A percentile compares a stretch with the other conserved stretches of the same genome.
Evolutionary conservation across 495 filamentous ascomycete species (phyloP).

Genomic region (Astrothelium macrocarpum): DNA sequence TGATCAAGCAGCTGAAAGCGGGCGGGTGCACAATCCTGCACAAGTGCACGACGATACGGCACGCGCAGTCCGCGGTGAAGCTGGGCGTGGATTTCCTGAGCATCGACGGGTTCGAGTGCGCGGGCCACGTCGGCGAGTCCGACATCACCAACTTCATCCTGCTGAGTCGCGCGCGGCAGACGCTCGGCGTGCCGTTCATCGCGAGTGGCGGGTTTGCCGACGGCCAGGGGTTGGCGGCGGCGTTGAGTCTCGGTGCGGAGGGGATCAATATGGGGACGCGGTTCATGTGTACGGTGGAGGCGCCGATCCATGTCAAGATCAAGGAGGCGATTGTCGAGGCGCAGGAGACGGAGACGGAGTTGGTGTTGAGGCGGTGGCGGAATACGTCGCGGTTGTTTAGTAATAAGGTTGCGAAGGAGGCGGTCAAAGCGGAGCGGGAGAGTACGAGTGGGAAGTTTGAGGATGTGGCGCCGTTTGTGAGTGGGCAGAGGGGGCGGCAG

Average conservation of each 20-base stretch:
- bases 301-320: conserved; percentile 85
- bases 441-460: conserved; percentile 81
- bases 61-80: conserved; percentile 85
- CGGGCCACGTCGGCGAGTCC: conserved; percentile 87
- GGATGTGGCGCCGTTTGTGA: conserved; percentile 83
- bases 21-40: conserved; percentile 69
- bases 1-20: conserved; percentile 81
- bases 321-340: conserved; percentile 87
- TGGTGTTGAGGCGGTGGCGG: conserved; percentile 83
- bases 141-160: conserved; percentile 99
- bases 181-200: conserved; percentile 81
- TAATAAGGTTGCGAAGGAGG: conserved; percentile 78
- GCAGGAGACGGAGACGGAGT: conserved; percentile 79
- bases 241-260: conserved; percentile 81
- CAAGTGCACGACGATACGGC: conserved; percentile 95
- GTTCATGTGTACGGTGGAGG: conserved; percentile 88
- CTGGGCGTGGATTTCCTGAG: conserved; percentile 93
- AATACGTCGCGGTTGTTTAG: conserved; percentile 83
- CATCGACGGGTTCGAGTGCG: conserved; percentile 97
- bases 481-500: conserved; percentile 80
- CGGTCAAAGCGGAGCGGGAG: conserved; percentile 72
- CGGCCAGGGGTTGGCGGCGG: conserved; percentile 86
- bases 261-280: conserved; percentile 95
- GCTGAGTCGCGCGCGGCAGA: conserved; percentile 74
- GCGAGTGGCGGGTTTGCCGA: conserved; percentile 94